Percentiles rank a stretch among this genome's conserved stretches.
Conservation (phyloP, 352 stramenopile genomes). For the Pythium sp. region DNA sequence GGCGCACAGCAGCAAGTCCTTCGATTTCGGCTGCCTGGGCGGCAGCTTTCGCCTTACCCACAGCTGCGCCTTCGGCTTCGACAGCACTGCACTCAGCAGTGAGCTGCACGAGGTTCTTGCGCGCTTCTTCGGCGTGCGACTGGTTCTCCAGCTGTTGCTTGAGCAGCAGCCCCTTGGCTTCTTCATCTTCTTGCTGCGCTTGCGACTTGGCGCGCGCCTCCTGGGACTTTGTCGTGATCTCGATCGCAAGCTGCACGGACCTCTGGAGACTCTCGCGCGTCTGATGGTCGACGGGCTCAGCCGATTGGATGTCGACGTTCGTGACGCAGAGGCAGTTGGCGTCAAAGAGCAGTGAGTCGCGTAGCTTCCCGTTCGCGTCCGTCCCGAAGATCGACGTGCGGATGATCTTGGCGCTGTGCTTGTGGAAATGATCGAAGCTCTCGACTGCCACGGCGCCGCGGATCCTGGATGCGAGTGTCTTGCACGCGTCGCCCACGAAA, state of each 20-base stretch:
- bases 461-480: slow-evolving; percentile 75
- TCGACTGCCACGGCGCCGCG: slow-evolving; percentile 70
- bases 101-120: slow-evolving; percentile 75
- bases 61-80: slow-evolving; percentile 59
- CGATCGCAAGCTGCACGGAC: slow-evolving; percentile 79
- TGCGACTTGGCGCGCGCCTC: slow-evolving; percentile 75
- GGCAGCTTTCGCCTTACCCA: slow-evolving; percentile 53
- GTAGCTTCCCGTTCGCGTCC: slow-evolving; percentile 54
- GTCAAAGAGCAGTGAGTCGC: slow-evolving; percentile 54
- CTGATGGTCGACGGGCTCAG: slow-evolving; percentile 67
- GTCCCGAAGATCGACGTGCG: slow-evolving; percentile 74
- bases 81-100: slow-evolving; percentile 69
- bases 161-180: slow-evolving; percentile 66
- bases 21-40: slow-evolving; percentile 76
- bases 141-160: slow-evolving; percentile 82
- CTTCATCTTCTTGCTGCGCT: slow-evolving; percentile 80
- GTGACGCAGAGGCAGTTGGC: slow-evolving; percentile 80
- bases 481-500: slow-evolving; percentile 79
- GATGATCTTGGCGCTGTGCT: slow-evolving; percentile 81
- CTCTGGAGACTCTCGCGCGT: slow-evolving; percentile 79
- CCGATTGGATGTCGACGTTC: slow-evolving; percentile 81
- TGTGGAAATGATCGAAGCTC: slow-evolving; percentile 82
- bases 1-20: slow-evolving; percentile 59
- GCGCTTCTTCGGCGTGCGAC: slow-evolving; percentile 61
- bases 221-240: slow-evolving; percentile 85